Base-by-base conservation (phyloP, 257 asterid genomes). In the Haberlea rhodopensis region DNA sequence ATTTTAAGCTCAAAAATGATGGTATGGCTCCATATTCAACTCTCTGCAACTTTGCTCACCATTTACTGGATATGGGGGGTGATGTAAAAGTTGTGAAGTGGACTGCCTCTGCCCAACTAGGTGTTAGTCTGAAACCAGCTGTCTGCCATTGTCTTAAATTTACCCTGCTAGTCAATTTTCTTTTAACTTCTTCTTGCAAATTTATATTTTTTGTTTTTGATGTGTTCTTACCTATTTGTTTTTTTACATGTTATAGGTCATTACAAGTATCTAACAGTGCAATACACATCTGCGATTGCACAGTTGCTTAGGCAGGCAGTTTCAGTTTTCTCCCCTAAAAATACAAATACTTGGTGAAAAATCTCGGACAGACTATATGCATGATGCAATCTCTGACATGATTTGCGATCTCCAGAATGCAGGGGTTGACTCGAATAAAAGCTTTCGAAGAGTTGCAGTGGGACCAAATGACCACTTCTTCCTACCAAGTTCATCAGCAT, bases 331-430 rank as follows among this genome's bases (percentile, higher is more conserved):
- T 45, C 80, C 7, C n/a, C 57, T 57, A 60, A 92, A 86, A 73
- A 81, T 87, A 54, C 82, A 74, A 74, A 80, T 76, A 64, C 85
- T 86, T 5, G 80, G 89, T 60, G 90, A 84, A 71, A 80, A 62
- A 54, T 75, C 84, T 19, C 76, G 73, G 72, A 69, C 80, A 77
- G 80, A 76, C 70, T 73, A 62, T 22, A 62, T 73, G 78, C 83
- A 82, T 10, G 94, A 78, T 43, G 87, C 75, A 58, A 70, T 87
- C 53, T 83, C 90, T 10, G 79, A 79, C 73, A 54, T 85, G 79
- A 82, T 88, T 53, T 87, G 96, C 58, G 91, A 91, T 85, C 96
- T 91, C 80, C 96, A 91, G 79, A 83, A 83, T 67, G 96, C 98
- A 25, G 96, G 95, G 26, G 88, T 80, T 0, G 79, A 84, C 79